Evolutionary conservation across 495 filamentous ascomycete species (phyloP).

Genomic region (Platismatia glauca): DNA sequence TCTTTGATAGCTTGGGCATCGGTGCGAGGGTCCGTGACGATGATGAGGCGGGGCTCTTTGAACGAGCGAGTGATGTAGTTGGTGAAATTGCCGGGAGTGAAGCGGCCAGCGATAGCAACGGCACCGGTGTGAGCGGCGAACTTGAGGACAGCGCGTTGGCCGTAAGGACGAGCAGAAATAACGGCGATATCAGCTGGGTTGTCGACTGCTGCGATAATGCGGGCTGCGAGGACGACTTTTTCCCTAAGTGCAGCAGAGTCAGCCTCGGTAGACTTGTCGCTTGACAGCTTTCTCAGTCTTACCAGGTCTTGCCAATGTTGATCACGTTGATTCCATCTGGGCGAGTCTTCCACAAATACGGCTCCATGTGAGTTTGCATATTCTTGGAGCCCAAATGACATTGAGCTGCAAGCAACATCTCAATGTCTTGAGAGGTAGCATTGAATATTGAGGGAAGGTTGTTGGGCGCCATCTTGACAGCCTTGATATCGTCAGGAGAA

Average conservation of each 20-base stretch:
- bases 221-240: constrained; percentile 96
- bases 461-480: constrained; percentile 81
- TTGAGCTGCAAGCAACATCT: constrained; percentile 96
- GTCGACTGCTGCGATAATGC: constrained; percentile 97
- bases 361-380: constrained; percentile 97
- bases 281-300: constrained; percentile 27
- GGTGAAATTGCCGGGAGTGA: constrained; percentile 99
- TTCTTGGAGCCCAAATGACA: constrained; percentile 98
- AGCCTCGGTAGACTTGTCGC: neutral
- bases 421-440: constrained; percentile 81
- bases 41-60: constrained; percentile 99
- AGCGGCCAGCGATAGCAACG: constrained; percentile 95
- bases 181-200: constrained; percentile 99
- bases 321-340: constrained; percentile 96
- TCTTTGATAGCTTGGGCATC: constrained; percentile 99
- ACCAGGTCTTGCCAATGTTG: constrained; percentile 99
- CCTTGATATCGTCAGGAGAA: constrained; percentile 40
- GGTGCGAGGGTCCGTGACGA: constrained; percentile 98
- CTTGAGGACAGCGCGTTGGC: constrained; percentile 98
- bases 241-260: constrained; percentile 51
- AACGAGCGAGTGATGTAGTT: constrained; percentile 99
- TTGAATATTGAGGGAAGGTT: constrained; percentile 88
- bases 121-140: constrained; percentile 96
- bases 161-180: constrained; percentile 98
- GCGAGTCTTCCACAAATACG: constrained; percentile 98